Evolutionary conservation across 768 basidiomycete species (phyloP), one percentile per base, ranked within the genome.

Genomic region (Collybiopsis confluens): DNA sequence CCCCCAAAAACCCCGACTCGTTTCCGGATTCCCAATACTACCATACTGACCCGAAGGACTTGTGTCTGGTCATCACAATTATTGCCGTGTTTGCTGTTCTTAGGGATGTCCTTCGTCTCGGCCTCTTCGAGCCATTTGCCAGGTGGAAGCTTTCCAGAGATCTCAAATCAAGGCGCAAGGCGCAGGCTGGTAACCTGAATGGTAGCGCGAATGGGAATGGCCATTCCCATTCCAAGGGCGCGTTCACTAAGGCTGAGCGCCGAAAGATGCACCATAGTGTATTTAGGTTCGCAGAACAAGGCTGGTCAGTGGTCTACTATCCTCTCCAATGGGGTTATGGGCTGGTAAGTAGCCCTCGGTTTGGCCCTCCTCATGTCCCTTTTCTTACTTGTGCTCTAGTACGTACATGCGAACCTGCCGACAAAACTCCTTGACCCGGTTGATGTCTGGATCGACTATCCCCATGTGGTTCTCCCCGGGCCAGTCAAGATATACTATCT

Each of bases 221-320:
- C 43, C 61, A n/a, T 49, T 51, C 47, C 57, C 62, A 27, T 21
- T 11, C 26, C 27, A 43, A 33, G 15, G 13, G 20, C 26, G 24
- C n/a, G 21, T 24, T 53, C 44, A 30, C 36, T 4, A 52, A 45
- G 20, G 44, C 37, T 21, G 36, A 90, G 61, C 71, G 78, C 18
- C 81, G 76, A 49, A 79, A 75, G 59, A 73, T 90, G 55, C 81
- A 86, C 55, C 77, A 87, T 63, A 85, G 82, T 56, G 85, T 93
- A 38, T 66, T 90, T 42, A 77, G 97, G 61, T 98, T 98, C 64
- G 91, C 92, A 2, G 97, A 99, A 68, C 97, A 99, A 70, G 90
- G 92, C 54, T 98, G 93, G 91, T 83, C 83, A 33, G 77, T 85
- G 42, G 68, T 91, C 45, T 98, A 96, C 68, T 93, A 90, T 64